Base-by-base conservation (phyloP, 1,284 basidiomycete species). In the Entoloma clypeatum region DNA sequence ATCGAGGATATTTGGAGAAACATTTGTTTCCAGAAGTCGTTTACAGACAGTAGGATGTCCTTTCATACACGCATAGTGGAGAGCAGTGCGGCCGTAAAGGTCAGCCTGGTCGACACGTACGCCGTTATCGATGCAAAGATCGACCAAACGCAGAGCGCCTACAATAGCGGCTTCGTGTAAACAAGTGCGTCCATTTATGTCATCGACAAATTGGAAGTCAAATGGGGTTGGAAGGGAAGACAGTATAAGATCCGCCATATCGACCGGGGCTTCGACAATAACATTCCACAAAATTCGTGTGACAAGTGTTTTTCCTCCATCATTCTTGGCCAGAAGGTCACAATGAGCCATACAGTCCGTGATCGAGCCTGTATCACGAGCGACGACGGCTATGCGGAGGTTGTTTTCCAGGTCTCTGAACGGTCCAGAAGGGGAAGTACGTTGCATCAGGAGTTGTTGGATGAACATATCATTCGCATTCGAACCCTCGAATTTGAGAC, bases 41-140 rank as follows among this genome's bases (percentile, higher is more conserved):
- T 73, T 74, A 62, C 91, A 94, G 44, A 96, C 77, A 10, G 68
- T 67, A 1, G 81, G 72, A 60, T 94, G 86, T 1, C 93, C 94
- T 54, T 92, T 84, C 83, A 99, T 92, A 11, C 92, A 89, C 11
- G 92, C 92, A 62, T 99, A 99, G 64, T 98, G 95, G 36, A 99
- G 73, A 3, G 94, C 86, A 7, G 90, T 88, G 11, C 96, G 87
- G 23, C 91, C 92, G 64, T 98, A 99, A 3, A 86, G 82, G 57
- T 97, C 93, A 28, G 77, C 69, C 48, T 79, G 84, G 44, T 80
- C 74, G 23, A 79, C 72, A 14, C 76, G 69, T 5, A 92, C 81
- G 17, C 77, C 77, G 40, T 84, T 81, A 38, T 78, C 70, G 17
- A 98, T 75, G 61, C 93, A 97, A 14, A 94, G 67, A 47, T 81